Percentiles rank a stretch among this genome's conserved stretches.
These are phyloP conservation scores for Fusarium cyanostomum DNA, from an alignment of 2,329 filamentous ascomycete genomes.

Conservation along the genomic window DNA sequence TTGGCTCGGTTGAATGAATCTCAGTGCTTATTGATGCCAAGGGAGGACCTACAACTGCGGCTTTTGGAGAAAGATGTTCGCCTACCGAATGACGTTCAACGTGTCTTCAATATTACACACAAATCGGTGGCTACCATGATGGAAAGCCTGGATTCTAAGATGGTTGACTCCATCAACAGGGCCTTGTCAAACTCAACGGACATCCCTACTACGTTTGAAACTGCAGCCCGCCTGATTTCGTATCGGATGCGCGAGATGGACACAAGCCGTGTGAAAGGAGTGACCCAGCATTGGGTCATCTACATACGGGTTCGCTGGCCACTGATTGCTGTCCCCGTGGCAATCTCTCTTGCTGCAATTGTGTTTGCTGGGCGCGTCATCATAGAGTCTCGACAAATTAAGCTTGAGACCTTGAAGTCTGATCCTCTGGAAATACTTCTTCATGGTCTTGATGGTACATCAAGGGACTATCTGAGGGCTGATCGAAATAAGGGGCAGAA, in stretches of 20 bases:
- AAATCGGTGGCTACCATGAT: background rate
- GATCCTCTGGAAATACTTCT: background rate
- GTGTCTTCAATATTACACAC: background rate
- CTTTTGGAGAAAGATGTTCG: background rate
- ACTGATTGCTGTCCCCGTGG: background rate
- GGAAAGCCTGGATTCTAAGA: background rate
- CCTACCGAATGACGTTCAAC: background rate
- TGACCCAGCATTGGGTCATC: background rate
- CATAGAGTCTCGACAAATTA: background rate
- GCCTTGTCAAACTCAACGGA: background rate
- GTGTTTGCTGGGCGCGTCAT: background rate
- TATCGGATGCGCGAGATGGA: conserved; percentile 1
- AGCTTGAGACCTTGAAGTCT: background rate
- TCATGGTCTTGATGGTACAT: background rate
- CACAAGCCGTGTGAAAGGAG: background rate
- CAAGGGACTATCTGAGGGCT: background rate
- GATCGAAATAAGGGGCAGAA: background rate
- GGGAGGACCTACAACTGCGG: background rate
- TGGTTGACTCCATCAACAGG: background rate
- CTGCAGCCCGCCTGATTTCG: background rate
- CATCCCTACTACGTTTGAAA: background rate
- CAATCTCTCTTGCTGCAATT: background rate
- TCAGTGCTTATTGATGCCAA: background rate
- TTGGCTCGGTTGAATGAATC: background rate
- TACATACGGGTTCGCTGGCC: background rate